These are phyloP conservation scores for Plasmodium vivax DNA, from an alignment of 169 alveolate species.

Conservation along the genomic window DNA sequence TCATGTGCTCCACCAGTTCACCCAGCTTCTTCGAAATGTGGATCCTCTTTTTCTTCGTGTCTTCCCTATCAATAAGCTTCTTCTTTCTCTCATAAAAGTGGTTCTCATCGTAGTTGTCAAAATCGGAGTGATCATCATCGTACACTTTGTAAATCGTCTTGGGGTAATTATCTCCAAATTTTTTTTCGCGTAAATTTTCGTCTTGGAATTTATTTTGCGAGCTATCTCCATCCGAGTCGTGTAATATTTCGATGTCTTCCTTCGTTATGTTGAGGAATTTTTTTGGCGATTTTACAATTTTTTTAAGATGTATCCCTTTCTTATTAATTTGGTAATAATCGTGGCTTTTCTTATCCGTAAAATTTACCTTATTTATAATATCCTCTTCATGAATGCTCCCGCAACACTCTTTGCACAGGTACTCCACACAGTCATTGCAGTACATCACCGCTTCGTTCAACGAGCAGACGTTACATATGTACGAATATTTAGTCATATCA, in stretches of 20 bases:
- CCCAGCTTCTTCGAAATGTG: constrained; percentile 35
- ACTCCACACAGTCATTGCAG: constrained; percentile 73
- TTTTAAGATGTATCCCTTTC: constrained; percentile 27
- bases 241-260: constrained; percentile 36
- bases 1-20: constrained; percentile 48
- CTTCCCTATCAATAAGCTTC: constrained; percentile 23
- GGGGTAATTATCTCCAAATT: constrained; percentile 2
- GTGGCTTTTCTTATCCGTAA: constrained; percentile 8
- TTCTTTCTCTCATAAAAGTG: constrained; percentile 55
- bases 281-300: constrained; percentile 54
- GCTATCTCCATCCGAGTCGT: constrained; percentile 40
- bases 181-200: background rate
- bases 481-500: constrained; percentile 46
- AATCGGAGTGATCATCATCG: constrained; percentile 61
- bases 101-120: constrained; percentile 66
- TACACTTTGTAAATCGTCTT: constrained; percentile 18
- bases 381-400: constrained; percentile 34
- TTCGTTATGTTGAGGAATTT: constrained; percentile 26
- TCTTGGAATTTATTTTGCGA: background rate
- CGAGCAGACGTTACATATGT: constrained; percentile 68
- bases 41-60: constrained; percentile 25
- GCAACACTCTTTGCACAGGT: constrained; percentile 57
- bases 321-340: constrained; percentile 60
- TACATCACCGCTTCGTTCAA: constrained; percentile 57
- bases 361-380: constrained; percentile 8